phyloP scores from a whole-genome alignment of 768 basidiomycete genomes.

The Boletus tylopilopsis region DNA sequence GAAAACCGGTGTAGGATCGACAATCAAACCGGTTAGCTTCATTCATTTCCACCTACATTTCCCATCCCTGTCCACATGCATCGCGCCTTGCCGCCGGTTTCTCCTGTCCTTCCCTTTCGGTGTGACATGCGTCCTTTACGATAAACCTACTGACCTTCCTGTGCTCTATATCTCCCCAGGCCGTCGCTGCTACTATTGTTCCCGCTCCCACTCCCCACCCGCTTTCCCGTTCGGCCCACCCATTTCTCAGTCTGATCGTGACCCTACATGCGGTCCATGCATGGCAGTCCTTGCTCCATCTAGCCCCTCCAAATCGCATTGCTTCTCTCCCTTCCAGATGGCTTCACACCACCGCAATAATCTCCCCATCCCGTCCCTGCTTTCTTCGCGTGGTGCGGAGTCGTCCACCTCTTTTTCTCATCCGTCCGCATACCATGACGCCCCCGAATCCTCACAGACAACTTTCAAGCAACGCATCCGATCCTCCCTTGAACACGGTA shows the following conservation, averaged over 20 bases:
- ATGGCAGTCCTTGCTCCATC: constrained; percentile 46
- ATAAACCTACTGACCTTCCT: constrained; percentile 13
- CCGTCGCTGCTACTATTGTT: constrained; percentile 6
- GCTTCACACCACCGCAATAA: constrained; percentile 38
- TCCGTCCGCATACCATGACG: constrained; percentile 24
- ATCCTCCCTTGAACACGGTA: constrained; percentile 62
- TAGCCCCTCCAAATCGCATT: constrained; percentile 35
- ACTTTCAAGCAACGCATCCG: constrained; percentile 58
- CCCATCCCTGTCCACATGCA: constrained; percentile 8
- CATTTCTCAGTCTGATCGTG: constrained; percentile 19
- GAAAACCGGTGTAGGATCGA: constrained; percentile 17
- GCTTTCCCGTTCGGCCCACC: constrained; percentile 6
- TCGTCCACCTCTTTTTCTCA: constrained; percentile 33
- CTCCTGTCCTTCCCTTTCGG: constrained; percentile 9
- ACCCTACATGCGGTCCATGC: constrained; percentile 31
- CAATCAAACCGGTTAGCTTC: constrained; percentile 24
- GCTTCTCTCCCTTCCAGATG: constrained; percentile 46
- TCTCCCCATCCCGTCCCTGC: constrained; percentile 33
- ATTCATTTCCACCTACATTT: constrained; percentile 23
- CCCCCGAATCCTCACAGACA: constrained; percentile 42
- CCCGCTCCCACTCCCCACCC: constrained; percentile 19
- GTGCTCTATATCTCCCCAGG: constrained; percentile 15
- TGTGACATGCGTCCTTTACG: constrained; percentile 11
- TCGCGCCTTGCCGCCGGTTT: neutral
- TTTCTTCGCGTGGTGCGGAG: constrained; percentile 42